A percentile compares a stretch with the other conserved stretches of the same genome.
Evolutionary conservation across 176 grass and related monocot species (phyloP).

Genomic region (Hsuehochloa calcarea): DNA sequence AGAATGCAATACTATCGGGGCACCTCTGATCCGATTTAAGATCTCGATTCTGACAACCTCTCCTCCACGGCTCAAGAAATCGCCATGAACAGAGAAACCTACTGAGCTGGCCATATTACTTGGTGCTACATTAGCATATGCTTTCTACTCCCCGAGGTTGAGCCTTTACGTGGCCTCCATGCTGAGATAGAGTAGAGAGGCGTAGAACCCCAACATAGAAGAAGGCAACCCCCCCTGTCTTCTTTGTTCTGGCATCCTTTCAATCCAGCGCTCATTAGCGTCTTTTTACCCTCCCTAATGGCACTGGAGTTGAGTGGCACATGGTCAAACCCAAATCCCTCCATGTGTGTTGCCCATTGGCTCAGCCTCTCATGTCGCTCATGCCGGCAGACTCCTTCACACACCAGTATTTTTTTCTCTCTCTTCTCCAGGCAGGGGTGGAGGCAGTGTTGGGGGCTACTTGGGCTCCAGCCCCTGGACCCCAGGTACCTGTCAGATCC

Average conservation of each 20-base stretch:
- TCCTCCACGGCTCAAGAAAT: neutral
- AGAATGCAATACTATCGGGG: too few species aligned
- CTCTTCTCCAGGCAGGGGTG: too few species aligned
- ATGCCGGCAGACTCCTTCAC: slow-evolving; percentile 33
- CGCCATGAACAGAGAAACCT: neutral
- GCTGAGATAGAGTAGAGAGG: slow-evolving; percentile 43
- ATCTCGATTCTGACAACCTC: neutral
- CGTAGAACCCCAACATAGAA: slow-evolving; percentile 41
- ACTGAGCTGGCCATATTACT: slow-evolving; percentile 1
- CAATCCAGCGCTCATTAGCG: slow-evolving; percentile 26
- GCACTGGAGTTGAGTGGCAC: slow-evolving; percentile 46
- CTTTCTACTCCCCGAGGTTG: slow-evolving; percentile 1
- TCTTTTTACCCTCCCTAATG: slow-evolving; percentile 33
- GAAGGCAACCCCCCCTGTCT: slow-evolving; percentile 28
- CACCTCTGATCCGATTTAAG: too few species aligned
- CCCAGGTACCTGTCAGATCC: too few species aligned
- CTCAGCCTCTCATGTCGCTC: slow-evolving; percentile 46
- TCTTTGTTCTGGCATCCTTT: slow-evolving; percentile 6
- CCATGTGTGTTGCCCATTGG: slow-evolving; percentile 49
- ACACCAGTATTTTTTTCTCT: too few species aligned
- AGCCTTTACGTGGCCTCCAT: slow-evolving; percentile 32
- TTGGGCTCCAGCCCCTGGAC: too few species aligned
- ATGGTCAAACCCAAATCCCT: slow-evolving; percentile 28
- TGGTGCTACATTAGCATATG: neutral
- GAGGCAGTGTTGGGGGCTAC: too few species aligned